These are phyloP conservation scores for Immersiporthe knoxdaviesiana DNA, from an alignment of 2,329 filamentous ascomycete genomes.

Conservation along the genomic window DNA sequence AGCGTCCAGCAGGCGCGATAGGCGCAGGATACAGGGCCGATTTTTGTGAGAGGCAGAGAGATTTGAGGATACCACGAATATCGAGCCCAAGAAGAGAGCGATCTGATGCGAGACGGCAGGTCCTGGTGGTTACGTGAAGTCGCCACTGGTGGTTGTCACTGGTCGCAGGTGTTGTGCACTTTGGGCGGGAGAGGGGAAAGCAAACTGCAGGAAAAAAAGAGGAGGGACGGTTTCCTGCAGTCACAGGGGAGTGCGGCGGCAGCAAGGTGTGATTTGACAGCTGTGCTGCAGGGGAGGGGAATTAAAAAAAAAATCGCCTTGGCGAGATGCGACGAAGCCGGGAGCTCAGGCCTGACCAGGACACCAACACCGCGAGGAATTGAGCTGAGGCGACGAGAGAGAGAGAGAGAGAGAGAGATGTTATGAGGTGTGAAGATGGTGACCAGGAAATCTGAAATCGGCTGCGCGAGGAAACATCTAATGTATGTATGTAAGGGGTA, in stretches of 20 bases:
- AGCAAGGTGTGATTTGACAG: slow-evolving; percentile 9
- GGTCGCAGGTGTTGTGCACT: slow-evolving; percentile 14
- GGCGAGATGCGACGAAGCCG: neutral
- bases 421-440: slow-evolving; percentile 11
- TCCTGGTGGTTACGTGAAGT: slow-evolving; percentile 9
- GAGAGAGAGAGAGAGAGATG: no score
- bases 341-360: neutral
- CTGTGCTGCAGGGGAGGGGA: neutral
- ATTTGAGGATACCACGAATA: slow-evolving; percentile 2
- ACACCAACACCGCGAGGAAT: neutral
- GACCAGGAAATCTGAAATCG: slow-evolving; percentile 15
- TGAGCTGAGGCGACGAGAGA: neutral
- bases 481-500: slow-evolving; percentile 23
- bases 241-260: slow-evolving; percentile 14
- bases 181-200: slow-evolving; percentile 16
- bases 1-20: neutral
- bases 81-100: slow-evolving; percentile 21
- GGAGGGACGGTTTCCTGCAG: slow-evolving; percentile 14
- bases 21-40: slow-evolving; percentile 9
- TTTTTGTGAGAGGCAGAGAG: slow-evolving; percentile 12
- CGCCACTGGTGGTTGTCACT: slow-evolving; percentile 14
- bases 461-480: slow-evolving; percentile 27
- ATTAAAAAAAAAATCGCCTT: neutral
- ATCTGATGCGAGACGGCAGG: neutral
- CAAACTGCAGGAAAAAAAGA: slow-evolving; percentile 12